Evolutionary conservation across 306 rosid genomes (phyloP).

Genomic region (peach (Prunus persica)): DNA sequence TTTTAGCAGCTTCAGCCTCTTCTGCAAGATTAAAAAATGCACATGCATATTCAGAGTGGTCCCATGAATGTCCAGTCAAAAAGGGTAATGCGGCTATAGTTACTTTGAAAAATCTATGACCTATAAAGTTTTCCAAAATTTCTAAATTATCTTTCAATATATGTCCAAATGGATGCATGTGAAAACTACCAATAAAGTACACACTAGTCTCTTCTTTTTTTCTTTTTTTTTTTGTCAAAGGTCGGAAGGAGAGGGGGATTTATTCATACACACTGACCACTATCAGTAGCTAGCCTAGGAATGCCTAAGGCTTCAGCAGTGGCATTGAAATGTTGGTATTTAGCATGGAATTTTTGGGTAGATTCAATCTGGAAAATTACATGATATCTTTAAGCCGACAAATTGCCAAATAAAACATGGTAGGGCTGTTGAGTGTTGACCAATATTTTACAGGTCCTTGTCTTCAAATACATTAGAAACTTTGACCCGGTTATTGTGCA

Average conservation of each 20-base stretch:
- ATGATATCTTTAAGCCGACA: not conserved
- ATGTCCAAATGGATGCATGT: not conserved
- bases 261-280: not conserved
- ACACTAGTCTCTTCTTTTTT: not conserved
- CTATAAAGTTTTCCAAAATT: not conserved
- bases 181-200: not conserved
- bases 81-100: not conserved
- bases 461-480: not conserved
- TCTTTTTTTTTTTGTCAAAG: not conserved
- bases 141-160: not conserved
- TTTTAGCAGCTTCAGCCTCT: not conserved
- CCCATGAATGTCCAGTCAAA: not conserved
- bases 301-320: not conserved
- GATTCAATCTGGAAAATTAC: not conserved
- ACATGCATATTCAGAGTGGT: not conserved
- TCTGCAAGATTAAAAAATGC: not conserved
- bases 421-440: not conserved
- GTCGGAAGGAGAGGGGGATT: not conserved
- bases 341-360: not conserved
- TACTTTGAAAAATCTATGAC: not conserved
- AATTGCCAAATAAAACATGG: not conserved
- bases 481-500: conserved; percentile 2
- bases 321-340: not conserved
- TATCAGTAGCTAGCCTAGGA: not conserved
- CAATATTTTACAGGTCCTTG: not conserved